Percentiles rank a stretch among this genome's conserved stretches.
These are phyloP conservation scores for Acrocalymma vagum DNA, from an alignment of 2,329 filamentous ascomycete genomes.

Conservation along the genomic window DNA sequence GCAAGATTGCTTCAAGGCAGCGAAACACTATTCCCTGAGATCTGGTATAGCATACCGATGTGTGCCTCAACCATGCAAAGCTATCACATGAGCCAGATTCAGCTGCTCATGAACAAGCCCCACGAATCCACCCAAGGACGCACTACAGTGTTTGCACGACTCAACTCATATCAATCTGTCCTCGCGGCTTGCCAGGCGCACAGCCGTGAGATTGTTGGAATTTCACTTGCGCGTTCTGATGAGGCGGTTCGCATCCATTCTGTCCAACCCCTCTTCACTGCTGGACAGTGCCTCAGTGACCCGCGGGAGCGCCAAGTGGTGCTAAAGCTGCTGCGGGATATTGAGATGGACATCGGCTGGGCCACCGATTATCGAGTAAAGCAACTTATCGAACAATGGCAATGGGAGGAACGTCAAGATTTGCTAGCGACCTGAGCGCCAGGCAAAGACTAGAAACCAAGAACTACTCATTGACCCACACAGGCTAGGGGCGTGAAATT, in stretches of 20 bases:
- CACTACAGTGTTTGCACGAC: constrained; percentile 61
- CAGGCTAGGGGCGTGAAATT: not conserved
- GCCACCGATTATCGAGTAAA: constrained; percentile 68
- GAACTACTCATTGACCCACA: constrained; percentile 8
- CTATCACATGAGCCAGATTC: constrained; percentile 71
- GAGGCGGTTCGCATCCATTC: constrained; percentile 66
- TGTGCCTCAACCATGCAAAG: constrained; percentile 72
- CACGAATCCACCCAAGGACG: constrained; percentile 62
- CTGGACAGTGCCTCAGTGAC: constrained; percentile 67
- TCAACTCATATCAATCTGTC: constrained; percentile 66
- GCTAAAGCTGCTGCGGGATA: constrained; percentile 63
- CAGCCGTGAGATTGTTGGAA: constrained; percentile 69
- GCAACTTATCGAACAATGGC: constrained; percentile 61
- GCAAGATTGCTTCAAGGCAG: constrained; percentile 31
- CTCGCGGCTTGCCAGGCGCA: constrained; percentile 64
- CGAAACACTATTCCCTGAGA: constrained; percentile 59
- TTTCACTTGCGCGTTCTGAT: constrained; percentile 64
- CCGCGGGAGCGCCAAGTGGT: constrained; percentile 63
- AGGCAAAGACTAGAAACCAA: too few relatives aligned
- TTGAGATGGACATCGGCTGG: constrained; percentile 71
- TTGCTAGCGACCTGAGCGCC: constrained; percentile 26
- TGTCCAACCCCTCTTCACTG: constrained; percentile 68
- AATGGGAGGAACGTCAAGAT: constrained; percentile 39
- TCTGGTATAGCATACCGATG: constrained; percentile 71
- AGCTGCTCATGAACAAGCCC: constrained; percentile 68